Percentiles rank a stretch among this genome's conserved stretches.
These are phyloP conservation scores for Cercospora berteroae DNA, from an alignment of 2,329 filamentous ascomycete genomes.

Conservation along the genomic window DNA sequence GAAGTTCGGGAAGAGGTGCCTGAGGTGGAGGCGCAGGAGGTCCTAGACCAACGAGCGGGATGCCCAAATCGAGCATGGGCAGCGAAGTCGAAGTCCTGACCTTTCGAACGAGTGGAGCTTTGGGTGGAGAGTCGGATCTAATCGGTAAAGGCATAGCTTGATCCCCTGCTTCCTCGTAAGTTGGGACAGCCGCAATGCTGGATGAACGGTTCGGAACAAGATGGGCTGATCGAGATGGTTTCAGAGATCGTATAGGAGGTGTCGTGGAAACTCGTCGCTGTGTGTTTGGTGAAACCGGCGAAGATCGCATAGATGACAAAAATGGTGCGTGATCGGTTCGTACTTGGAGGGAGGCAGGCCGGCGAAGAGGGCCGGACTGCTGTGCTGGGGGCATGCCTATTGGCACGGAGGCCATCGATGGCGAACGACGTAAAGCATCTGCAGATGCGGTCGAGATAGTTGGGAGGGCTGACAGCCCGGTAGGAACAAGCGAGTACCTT, in stretches of 20 bases:
- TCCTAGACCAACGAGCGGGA: slow-evolving; percentile 43
- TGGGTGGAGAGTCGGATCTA: slow-evolving; percentile 13
- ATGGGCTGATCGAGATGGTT: slow-evolving; percentile 30
- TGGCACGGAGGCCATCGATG: slow-evolving; percentile 14
- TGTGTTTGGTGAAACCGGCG: slow-evolving; percentile 33
- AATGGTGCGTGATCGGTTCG: slow-evolving; percentile 46
- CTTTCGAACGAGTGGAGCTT: slow-evolving; percentile 29
- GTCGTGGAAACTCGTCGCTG: slow-evolving; percentile 19
- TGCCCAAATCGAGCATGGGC: slow-evolving; percentile 35
- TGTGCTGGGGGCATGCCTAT: background rate
- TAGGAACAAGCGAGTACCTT: background rate
- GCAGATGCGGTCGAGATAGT: background rate
- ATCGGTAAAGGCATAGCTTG: slow-evolving; percentile 18
- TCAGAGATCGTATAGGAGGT: slow-evolving; percentile 34
- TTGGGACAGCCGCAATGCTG: slow-evolving; percentile 3
- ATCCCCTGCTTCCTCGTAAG: slow-evolving; percentile 24
- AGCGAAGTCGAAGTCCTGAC: slow-evolving; percentile 29
- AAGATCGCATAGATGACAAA: slow-evolving; percentile 35
- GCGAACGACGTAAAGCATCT: slow-evolving; percentile 13
- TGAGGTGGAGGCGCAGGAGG: slow-evolving; percentile 49
- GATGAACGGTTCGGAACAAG: slow-evolving; percentile 6
- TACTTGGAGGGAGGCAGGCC: slow-evolving; percentile 47
- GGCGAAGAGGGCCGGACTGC: slow-evolving; percentile 34
- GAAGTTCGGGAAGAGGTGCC: slow-evolving; percentile 43
- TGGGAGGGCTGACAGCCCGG: background rate